phyloP scores from a whole-genome alignment of 116 monocot species.

The Papilionanthe hybrid region DNA sequence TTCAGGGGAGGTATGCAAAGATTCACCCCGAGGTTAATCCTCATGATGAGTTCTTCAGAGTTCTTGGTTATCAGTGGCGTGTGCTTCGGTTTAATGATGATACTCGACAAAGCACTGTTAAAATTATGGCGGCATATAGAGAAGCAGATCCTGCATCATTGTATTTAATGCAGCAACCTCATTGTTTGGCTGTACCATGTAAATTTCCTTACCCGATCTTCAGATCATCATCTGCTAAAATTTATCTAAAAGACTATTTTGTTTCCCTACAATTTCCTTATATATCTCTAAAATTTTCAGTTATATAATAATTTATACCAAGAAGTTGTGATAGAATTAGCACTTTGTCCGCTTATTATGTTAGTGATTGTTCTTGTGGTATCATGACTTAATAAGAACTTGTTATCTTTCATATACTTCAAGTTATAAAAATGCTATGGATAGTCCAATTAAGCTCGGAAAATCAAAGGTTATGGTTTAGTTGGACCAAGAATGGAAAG shows the following conservation, averaged over 20 bases:
- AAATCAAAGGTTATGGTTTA: not conserved
- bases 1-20: constrained; percentile 58
- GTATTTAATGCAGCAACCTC: constrained; percentile 81
- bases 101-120: constrained; percentile 79
- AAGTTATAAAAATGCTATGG: not conserved
- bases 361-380: not conserved
- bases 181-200: constrained; percentile 91
- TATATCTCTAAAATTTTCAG: not conserved
- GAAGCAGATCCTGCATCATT: constrained; percentile 47
- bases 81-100: constrained; percentile 75
- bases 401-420: not conserved
- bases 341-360: not conserved
- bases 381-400: not conserved
- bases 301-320: not conserved
- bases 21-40: constrained; percentile 41
- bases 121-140: constrained; percentile 74
- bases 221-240: not conserved
- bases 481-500: not conserved
- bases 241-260: not conserved
- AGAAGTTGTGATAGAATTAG: not conserved
- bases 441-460: not conserved
- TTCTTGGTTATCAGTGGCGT: constrained; percentile 95
- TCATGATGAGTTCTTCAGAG: constrained; percentile 36
- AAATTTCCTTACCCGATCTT: constrained; percentile 20
- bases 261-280: not conserved